Base-by-base conservation (phyloP, 2,329 filamentous ascomycete species). In the Diplodia intermedia region DNA sequence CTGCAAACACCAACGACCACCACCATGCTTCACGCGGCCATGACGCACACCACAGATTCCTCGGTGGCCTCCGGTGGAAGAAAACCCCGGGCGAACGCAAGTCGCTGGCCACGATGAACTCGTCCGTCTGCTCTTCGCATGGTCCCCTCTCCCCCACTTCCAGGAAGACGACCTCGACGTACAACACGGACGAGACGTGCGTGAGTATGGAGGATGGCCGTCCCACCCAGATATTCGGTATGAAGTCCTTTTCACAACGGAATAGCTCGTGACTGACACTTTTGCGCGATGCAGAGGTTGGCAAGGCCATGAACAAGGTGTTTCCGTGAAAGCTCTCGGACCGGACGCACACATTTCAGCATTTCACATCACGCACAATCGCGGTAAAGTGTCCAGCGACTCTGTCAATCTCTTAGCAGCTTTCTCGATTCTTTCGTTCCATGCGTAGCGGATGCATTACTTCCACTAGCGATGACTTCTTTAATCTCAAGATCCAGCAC, bases 1-100 rank as follows among this genome's bases (percentile, higher is more conserved):
- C 76, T 38, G 73, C 78, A 31, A 69, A 72, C 55, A 61, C 72
- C 47, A 74, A 73, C 65, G 74, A 78, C 15, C 68, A 71, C 7
- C 57, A 65, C 20, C 38, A 38, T 14, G 61, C 43, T n/a, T 66
- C 61, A 7, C 66, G 71, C 63, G 72, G 73, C 29, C 71, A 71
- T 9, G 71, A 76, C 67, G 69, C 72, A 7, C 76, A 77, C 66
- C 75, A 75, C 40, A 53, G 61, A 33, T 52, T 69, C 31, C 47
- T 69, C 20, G 57, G 52, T 2, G 38, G 40, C 12, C 55, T 61
- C 33, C 18, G 4, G 12, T 54, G 47, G 38, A 67, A 29, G 20
- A 38, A 52, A 7, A 0, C 11, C 3, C 12, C n/a, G 5, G 43
- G 52, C 7, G 43, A 29, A 20, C 65, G 43, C 31, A 67, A 67